Evolutionary conservation across 177 flowering plant genomes (phyloP).

Genomic region (Vitis hybrid): DNA sequence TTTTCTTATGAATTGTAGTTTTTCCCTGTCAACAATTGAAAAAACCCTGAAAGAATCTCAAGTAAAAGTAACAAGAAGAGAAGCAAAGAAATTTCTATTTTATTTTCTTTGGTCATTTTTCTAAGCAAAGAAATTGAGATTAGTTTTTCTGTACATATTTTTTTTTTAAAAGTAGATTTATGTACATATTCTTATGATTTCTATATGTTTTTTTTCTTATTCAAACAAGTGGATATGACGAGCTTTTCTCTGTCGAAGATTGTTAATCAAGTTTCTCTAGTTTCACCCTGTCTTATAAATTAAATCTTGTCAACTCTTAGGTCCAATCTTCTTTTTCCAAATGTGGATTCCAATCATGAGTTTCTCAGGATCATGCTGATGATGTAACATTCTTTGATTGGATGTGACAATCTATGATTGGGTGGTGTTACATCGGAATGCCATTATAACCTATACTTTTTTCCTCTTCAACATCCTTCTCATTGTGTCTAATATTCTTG

Average conservation of each 20-base stretch:
- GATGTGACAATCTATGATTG: conserved; percentile 36
- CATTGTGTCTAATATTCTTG: conserved; percentile 37
- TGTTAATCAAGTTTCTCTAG: conserved; percentile 52
- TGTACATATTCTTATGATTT: neutral
- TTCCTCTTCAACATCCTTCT: conserved; percentile 60
- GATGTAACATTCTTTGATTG: too few species aligned
- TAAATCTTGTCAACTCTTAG: conserved; percentile 75
- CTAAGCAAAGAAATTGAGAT: neutral
- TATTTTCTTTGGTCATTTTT: neutral
- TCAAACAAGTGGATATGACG: conserved; percentile 70
- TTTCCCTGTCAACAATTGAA: too few species aligned
- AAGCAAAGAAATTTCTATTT: neutral
- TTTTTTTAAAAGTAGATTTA: too few species aligned
- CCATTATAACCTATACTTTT: conserved; percentile 84
- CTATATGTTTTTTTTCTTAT: neutral
- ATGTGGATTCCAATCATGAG: too few species aligned
- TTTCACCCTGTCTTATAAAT: conserved; percentile 60
- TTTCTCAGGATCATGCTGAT: too few species aligned
- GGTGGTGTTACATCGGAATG: conserved; percentile 69
- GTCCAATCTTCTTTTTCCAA: conserved; percentile 42
- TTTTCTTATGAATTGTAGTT: too few species aligned
- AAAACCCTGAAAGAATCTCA: too few species aligned
- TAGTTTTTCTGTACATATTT: neutral
- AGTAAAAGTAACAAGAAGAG: too few species aligned
- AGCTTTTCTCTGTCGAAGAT: conserved; percentile 88